Percentiles rank a stretch among this genome's conserved stretches.
phyloP scores from a whole-genome alignment of 2,329 filamentous ascomycete species.

The Trichocomaceae sp. region DNA sequence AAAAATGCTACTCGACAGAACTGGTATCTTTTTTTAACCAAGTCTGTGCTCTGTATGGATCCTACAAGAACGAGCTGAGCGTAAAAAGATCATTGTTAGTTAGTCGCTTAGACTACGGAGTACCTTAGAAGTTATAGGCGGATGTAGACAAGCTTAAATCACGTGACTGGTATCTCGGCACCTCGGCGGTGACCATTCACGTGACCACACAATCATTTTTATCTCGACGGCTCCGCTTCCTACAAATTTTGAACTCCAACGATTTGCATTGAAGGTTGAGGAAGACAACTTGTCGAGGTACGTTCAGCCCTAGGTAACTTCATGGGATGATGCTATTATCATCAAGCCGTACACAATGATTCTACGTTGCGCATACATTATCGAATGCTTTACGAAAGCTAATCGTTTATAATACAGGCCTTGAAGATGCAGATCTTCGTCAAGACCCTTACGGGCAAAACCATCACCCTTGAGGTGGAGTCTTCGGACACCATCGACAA shows the following conservation, averaged over 20 bases:
- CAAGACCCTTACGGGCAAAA: conserved; percentile 89
- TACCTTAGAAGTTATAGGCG: no score
- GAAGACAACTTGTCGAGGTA: conserved; percentile 58
- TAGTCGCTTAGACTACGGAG: no score
- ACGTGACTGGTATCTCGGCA: background rate
- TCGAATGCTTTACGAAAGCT: conserved; percentile 14
- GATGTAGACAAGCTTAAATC: background rate
- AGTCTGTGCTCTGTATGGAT: no score
- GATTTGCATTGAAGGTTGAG: conserved; percentile 49
- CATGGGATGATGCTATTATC: background rate
- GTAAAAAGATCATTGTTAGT: no score
- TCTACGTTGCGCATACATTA: background rate
- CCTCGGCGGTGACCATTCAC: conserved; percentile 15
- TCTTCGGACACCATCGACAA: conserved; percentile 99
- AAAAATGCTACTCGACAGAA: no score
- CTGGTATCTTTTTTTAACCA: no score
- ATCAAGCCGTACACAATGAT: background rate
- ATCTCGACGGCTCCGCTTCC: conserved; percentile 23
- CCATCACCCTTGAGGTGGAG: conserved; percentile 99
- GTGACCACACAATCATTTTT: conserved; percentile 39
- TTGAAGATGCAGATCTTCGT: conserved; percentile 52
- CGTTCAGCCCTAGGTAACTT: conserved; percentile 19
- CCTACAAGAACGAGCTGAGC: no score
- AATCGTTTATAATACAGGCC: conserved; percentile 26
- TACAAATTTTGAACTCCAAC: conserved; percentile 14